Evolutionary conservation across 306 rosid genomes (phyloP).

Genomic region (Castanea sativa): DNA sequence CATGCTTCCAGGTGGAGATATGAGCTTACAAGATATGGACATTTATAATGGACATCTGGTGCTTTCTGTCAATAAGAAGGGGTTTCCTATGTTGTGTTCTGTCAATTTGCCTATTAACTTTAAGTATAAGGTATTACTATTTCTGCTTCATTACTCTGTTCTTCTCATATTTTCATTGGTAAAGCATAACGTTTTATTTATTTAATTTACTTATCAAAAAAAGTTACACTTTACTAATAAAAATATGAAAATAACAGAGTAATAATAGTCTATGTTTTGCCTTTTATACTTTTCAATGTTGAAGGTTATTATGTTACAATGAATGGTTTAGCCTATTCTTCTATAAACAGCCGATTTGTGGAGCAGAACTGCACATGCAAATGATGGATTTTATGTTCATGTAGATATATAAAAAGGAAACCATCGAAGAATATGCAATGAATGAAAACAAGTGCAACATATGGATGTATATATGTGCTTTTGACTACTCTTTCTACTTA

Average conservation of each 20-base stretch:
- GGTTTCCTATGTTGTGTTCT: constrained; percentile 65
- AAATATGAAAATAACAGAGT: background rate
- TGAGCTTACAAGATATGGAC: constrained; percentile 77
- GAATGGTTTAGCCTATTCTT: background rate
- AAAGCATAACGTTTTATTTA: too few species aligned
- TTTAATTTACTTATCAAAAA: too few species aligned
- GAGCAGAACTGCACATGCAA: background rate
- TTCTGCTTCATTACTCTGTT: background rate
- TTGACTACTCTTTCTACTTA: too few species aligned
- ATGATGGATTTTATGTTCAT: background rate
- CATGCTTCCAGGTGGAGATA: constrained; percentile 61
- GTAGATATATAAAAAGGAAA: background rate
- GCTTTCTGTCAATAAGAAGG: constrained; percentile 69
- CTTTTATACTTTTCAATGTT: background rate
- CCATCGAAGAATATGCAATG: background rate
- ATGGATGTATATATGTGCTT: background rate
- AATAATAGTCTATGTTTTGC: background rate
- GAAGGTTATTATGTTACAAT: constrained; percentile 1
- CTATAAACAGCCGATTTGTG: background rate
- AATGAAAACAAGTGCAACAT: background rate
- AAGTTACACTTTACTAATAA: background rate
- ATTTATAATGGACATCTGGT: constrained; percentile 77
- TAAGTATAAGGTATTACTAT: constrained; percentile 56
- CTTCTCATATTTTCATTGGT: too few species aligned
- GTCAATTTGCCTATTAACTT: constrained; percentile 55